Conservation (phyloP, 495 filamentous ascomycete genomes). For the Glonium stellatum region DNA sequence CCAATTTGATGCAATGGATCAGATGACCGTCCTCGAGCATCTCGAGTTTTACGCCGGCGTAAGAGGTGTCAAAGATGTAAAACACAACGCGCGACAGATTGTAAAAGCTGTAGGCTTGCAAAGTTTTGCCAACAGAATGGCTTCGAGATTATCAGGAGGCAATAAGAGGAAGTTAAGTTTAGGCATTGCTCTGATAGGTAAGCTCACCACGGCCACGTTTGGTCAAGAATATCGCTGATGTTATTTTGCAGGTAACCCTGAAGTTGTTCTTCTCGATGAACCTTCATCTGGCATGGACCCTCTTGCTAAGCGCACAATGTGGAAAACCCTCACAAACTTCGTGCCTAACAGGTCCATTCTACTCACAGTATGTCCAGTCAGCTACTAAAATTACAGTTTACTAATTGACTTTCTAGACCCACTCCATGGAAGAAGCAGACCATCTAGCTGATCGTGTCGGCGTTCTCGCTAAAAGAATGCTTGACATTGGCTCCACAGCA, state of each 20-base stretch:
- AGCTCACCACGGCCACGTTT: conserved; percentile 44
- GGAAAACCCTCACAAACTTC: conserved; percentile 38
- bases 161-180: conserved; percentile 65
- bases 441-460: conserved; percentile 63
- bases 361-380: conserved; percentile 21
- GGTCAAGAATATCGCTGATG: background rate
- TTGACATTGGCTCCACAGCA: conserved; percentile 60
- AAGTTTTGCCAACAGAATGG: conserved; percentile 49
- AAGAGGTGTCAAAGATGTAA: conserved; percentile 51
- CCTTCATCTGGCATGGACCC: conserved; percentile 61
- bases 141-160: conserved; percentile 59
- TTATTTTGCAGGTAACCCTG: conserved; percentile 66
- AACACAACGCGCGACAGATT: conserved; percentile 45
- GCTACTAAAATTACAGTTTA: background rate
- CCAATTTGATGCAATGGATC: conserved; percentile 46
- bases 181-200: conserved; percentile 66
- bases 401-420: conserved; percentile 40
- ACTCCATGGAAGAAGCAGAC: conserved; percentile 75
- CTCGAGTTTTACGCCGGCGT: conserved; percentile 61
- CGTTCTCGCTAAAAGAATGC: conserved; percentile 64
- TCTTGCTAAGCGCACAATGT: conserved; percentile 68
- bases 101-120: conserved; percentile 38
- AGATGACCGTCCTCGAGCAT: conserved; percentile 63
- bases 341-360: conserved; percentile 24
- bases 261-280: conserved; percentile 60